Evolutionary conservation across 805 yeast genomes (phyloP).

Genomic region (Kazachstania taianensis): DNA sequence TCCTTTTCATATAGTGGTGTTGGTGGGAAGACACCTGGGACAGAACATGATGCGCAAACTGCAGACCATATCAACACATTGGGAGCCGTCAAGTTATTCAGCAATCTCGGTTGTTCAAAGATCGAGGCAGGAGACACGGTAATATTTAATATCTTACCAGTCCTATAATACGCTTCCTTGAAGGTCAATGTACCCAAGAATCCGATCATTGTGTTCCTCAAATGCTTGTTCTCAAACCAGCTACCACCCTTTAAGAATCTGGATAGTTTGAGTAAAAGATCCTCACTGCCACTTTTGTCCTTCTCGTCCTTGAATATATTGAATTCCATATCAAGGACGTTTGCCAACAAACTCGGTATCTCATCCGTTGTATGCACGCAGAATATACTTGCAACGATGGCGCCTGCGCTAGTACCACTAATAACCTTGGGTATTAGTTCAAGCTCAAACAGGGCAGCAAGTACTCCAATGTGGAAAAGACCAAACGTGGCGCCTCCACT

Average conservation of each 20-base stretch:
- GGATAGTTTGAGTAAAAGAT: slow-evolving; percentile 41
- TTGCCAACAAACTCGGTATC: slow-evolving; percentile 41
- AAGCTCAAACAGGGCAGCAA: slow-evolving; percentile 65
- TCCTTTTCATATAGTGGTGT: slow-evolving; percentile 78
- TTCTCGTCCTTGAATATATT: slow-evolving; percentile 50
- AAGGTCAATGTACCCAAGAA: slow-evolving; percentile 86
- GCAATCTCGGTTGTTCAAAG: slow-evolving; percentile 81
- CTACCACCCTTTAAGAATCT: slow-evolving; percentile 75
- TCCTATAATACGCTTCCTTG: slow-evolving; percentile 87
- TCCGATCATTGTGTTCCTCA: slow-evolving; percentile 62
- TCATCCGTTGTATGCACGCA: slow-evolving; percentile 76
- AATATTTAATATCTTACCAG: slow-evolving; percentile 85
- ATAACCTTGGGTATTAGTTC: slow-evolving; percentile 76
- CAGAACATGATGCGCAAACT: slow-evolving; percentile 86
- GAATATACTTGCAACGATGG: slow-evolving; percentile 81
- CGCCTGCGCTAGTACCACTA: slow-evolving; percentile 94
- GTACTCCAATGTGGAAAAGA: slow-evolving; percentile 82
- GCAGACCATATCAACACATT: slow-evolving; percentile 80
- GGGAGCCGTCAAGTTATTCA: slow-evolving; percentile 74
- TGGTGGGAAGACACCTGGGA: slow-evolving; percentile 87
- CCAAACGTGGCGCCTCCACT: slow-evolving; percentile 97
- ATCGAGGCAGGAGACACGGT: slow-evolving; percentile 88
- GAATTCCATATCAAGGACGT: slow-evolving; percentile 36
- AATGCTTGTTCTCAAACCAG: slow-evolving; percentile 68
- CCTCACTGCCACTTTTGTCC: slow-evolving; percentile 40